phyloP scores from a whole-genome alignment of 352 stramenopile species.

The Pythium aquatile region DNA sequence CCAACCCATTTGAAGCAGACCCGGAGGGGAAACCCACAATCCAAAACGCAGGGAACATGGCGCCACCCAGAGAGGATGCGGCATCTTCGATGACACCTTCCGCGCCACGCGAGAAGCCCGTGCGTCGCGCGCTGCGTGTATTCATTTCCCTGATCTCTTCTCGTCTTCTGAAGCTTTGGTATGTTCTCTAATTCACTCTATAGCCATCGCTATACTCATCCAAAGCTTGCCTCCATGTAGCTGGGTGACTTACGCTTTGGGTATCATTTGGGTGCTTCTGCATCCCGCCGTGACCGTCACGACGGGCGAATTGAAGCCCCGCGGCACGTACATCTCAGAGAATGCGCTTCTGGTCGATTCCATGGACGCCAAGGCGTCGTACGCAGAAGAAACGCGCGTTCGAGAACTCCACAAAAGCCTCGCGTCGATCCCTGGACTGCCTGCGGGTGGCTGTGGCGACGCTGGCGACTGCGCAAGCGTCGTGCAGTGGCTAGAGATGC shows the following conservation, averaged over 20 bases:
- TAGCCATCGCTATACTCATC: neutral
- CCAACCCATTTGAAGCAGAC: neutral
- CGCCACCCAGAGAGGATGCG: neutral
- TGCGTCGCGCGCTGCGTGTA: conserved; percentile 25
- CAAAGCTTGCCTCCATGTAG: conserved; percentile 26
- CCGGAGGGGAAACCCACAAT: neutral
- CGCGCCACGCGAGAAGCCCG: conserved; percentile 27
- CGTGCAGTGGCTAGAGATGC: conserved; percentile 57
- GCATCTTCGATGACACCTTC: conserved; percentile 4
- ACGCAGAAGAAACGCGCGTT: conserved; percentile 35
- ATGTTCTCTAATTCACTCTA: conserved; percentile 4
- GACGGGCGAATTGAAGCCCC: conserved; percentile 81
- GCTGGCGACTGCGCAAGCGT: conserved; percentile 39
- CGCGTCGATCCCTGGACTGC: conserved; percentile 33
- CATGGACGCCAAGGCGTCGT: conserved; percentile 47
- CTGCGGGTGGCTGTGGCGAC: conserved; percentile 34
- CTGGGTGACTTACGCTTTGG: conserved; percentile 66
- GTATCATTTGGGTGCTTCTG: conserved; percentile 73
- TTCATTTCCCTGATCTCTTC: conserved; percentile 29
- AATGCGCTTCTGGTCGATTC: conserved; percentile 84
- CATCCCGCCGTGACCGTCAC: conserved; percentile 77
- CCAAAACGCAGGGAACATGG: neutral
- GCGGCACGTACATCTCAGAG: conserved; percentile 88
- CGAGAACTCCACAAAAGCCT: conserved; percentile 40
- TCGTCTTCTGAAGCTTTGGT: conserved; percentile 46